Evolutionary conservation across 306 rosid genomes (phyloP), one percentile per base, ranked within the genome.

Genomic region (Delonix regia): DNA sequence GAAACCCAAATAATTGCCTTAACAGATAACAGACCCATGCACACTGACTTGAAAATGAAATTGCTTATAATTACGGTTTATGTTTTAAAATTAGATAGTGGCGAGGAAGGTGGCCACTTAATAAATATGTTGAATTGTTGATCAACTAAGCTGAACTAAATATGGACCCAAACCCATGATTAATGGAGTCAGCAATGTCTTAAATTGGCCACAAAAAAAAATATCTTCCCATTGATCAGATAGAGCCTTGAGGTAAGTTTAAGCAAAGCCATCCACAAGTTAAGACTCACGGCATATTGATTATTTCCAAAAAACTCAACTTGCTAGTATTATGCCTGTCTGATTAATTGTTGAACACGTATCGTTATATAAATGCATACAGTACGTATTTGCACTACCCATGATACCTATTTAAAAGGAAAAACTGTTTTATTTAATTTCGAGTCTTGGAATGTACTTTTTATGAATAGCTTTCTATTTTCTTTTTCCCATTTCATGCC

Each of bases 11-110:
- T 59, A 10, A 73, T 41, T 57, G 34, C 34, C 39, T 3, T 52
- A 27, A 15, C 53, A 39, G 15, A 44, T 41, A 73, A 4, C 13
- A 39, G 48, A 73, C 25, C 67, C 67, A 57, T 15, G 39, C 68
- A 16, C 48, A 48, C 18, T 45, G 52, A 41, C 28, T 77, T 4
- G 53, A 57, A 24, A 73, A 56, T 18, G 51, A 73, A 48, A 72
- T 55, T 13, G 13, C 28, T 64, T 24, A 38, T 64, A 10, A 38
- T 63, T 34, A 62, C 13, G 18, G 69, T 14, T 64, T 13, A 14
- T 22, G 12, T 5, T 25, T 73, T 4, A 56, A 15, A 25, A 56
- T 15, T 42, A 42, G 19, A 9, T 18, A 36, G 70, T 60, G 69
- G n/a, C 28, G 69, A 41, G 42, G 57, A 25, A 39, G 56, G 56